Evolutionary conservation across 164 flowering plant species (phyloP), one percentile per base, ranked within the genome.

Genomic region (Tetrastigma voinierianum): DNA sequence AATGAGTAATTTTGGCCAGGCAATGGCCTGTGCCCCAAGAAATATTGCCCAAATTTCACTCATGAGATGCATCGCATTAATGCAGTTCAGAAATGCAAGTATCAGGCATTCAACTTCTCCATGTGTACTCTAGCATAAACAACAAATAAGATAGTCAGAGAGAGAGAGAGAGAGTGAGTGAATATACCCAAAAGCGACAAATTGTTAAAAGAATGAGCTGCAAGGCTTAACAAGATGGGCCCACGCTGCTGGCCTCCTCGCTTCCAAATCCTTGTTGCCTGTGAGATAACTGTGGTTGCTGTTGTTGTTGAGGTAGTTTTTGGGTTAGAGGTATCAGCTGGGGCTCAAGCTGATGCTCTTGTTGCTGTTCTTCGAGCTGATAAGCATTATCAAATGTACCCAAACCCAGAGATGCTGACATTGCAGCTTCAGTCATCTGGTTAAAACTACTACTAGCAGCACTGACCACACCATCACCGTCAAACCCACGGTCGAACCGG

Each of bases 401-500:
- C 13, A 75, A n/a, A 25, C 70, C 78, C 68, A 70, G 60, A 43
- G 82, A 74, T 4, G 82, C 71, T 1, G 76, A 76, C 62, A 69
- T 21, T 0, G 56, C 59, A 7, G 20, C 59, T 32, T 32, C 40
- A 10, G 10, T 64, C 72, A 73, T 52, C 49, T 68, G 76, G 44
- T 63, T 72, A 19, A 67, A 72, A 61, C 83, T 77, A 61, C 83
- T 77, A 52, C 70, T 65, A 6, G 40, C 40, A 32, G 57, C 68
- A 46, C 57, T 62, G 1, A 57, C 74, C 21, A 69, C n/a, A 45
- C 60, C 71, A 0, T 54, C 43, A 15, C 14, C 46, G 14, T 74
- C 77, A 17, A 40, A 60, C 52, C 70, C 73, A 66, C 68, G 24
- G 53, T 62, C 66, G 51, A 71, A 79, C 69, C 82, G 68, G 51